Percentiles rank a stretch among this genome's conserved stretches.
Conservation (phyloP, 1,284 basidiomycete species). For the Cystobasidium sp. region DNA sequence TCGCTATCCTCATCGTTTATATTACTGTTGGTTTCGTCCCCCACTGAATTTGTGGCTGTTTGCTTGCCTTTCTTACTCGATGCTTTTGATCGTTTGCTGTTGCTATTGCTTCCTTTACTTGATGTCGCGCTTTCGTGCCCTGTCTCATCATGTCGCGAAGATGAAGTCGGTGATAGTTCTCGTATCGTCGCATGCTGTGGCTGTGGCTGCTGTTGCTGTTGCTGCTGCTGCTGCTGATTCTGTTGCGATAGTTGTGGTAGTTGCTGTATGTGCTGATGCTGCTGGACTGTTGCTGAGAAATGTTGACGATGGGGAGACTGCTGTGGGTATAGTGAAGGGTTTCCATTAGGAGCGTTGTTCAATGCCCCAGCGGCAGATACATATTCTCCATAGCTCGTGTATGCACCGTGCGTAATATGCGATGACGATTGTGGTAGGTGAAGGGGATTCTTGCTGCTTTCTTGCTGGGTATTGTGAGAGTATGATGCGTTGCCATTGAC, state of each 20-base stretch:
- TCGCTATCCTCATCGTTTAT: slow-evolving; percentile 2
- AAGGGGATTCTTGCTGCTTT: too few species aligned
- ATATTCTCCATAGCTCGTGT: too few species aligned
- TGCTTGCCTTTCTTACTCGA: not conserved
- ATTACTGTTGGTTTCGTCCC: not conserved
- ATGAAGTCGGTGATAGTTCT: not conserved
- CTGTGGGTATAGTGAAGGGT: too few species aligned
- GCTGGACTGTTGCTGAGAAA: too few species aligned
- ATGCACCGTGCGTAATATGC: too few species aligned
- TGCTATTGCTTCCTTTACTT: slow-evolving; percentile 14
- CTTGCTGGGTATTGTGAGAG: not conserved
- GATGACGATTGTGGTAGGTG: too few species aligned
- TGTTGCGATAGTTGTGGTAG: not conserved
- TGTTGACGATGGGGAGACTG: too few species aligned
- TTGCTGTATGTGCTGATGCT: not conserved
- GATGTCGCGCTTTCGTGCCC: slow-evolving; percentile 12
- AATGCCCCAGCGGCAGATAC: too few species aligned
- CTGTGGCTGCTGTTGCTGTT: slow-evolving; percentile 9
- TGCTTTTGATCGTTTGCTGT: not conserved
- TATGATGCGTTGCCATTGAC: too few species aligned
- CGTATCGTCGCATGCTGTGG: slow-evolving; percentile 14
- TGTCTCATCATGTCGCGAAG: not conserved
- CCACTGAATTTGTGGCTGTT: not conserved
- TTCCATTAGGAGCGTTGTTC: too few species aligned
- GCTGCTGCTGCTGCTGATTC: not conserved